Percentiles rank a stretch among this genome's conserved stretches.
These are phyloP conservation scores for Drosera spatulata DNA, from an alignment of 179 eudicot genomes.

Conservation along the genomic window DNA sequence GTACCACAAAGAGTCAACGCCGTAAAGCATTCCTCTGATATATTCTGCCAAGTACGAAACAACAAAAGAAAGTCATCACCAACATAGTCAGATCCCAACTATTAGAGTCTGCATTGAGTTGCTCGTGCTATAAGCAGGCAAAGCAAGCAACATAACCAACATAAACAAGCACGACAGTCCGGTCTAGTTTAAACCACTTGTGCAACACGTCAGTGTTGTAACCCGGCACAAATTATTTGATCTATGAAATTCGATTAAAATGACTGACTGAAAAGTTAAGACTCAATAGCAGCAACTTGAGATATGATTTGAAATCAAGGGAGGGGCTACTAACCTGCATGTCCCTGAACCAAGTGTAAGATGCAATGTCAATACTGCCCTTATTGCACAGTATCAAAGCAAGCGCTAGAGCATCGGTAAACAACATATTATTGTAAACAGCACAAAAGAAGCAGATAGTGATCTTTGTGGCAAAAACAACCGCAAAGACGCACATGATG, in stretches of 20 bases:
- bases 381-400: conserved; percentile 36
- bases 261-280: background rate
- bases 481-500: background rate
- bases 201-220: no score
- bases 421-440: conserved; percentile 14
- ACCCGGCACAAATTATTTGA: no score
- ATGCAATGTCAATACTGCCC: conserved; percentile 28
- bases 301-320: background rate
- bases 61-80: background rate
- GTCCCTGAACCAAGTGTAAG: conserved; percentile 21
- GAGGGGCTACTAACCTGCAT: background rate
- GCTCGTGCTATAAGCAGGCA: no score
- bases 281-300: background rate
- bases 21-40: conserved; percentile 15
- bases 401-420: conserved; percentile 38
- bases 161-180: no score
- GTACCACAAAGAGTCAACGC: conserved; percentile 9
- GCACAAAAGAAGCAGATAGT: conserved; percentile 18
- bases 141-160: no score
- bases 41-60: conserved; percentile 8
- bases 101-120: no score
- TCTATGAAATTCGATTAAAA: background rate
- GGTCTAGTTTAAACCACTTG: no score
- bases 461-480: conserved; percentile 17
- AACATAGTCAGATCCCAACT: background rate